phyloP scores from a whole-genome alignment of 139 green algal species.

The Nannochloris sp. region DNA sequence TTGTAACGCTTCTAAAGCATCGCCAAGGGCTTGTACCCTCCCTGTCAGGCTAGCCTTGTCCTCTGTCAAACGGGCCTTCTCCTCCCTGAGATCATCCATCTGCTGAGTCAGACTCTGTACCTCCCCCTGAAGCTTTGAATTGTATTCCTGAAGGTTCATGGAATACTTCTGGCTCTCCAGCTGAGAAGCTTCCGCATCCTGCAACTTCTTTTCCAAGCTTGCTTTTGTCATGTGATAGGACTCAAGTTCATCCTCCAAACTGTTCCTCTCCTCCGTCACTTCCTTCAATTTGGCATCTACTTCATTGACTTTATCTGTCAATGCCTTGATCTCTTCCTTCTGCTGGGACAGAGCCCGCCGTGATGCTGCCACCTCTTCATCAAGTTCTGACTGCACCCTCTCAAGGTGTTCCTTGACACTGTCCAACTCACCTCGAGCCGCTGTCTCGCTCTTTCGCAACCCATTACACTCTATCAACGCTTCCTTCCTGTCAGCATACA shows the following conservation, averaged over 20 bases:
- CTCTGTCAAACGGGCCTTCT: conserved; percentile 19
- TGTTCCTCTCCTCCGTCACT: conserved; percentile 6
- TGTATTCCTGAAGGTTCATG: conserved; percentile 28
- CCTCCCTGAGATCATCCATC: conserved; percentile 3
- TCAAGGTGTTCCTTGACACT: not conserved
- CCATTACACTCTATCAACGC: not conserved
- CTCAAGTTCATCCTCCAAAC: conserved; percentile 2
- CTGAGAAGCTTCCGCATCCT: not conserved
- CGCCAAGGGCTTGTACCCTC: conserved; percentile 9
- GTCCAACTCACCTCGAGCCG: not conserved
- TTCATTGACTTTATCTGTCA: conserved; percentile 14
- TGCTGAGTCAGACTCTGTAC: conserved; percentile 3
- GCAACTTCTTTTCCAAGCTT: conserved; percentile 7
- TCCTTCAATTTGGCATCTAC: conserved; percentile 8
- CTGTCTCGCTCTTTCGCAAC: conserved; percentile 19
- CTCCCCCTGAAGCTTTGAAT: conserved; percentile 23
- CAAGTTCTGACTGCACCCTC: not conserved
- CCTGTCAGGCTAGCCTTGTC: conserved; percentile 15
- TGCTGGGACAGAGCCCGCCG: conserved; percentile 2
- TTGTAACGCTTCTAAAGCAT: conserved; percentile 7
- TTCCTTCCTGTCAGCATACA: conserved; percentile 11
- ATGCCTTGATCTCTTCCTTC: conserved; percentile 35
- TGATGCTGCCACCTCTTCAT: conserved; percentile 10
- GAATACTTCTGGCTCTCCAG: conserved; percentile 23
- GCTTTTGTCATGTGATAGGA: conserved; percentile 6